Base-by-base conservation (phyloP, 345 rosid species). In the Salix purpurea region DNA sequence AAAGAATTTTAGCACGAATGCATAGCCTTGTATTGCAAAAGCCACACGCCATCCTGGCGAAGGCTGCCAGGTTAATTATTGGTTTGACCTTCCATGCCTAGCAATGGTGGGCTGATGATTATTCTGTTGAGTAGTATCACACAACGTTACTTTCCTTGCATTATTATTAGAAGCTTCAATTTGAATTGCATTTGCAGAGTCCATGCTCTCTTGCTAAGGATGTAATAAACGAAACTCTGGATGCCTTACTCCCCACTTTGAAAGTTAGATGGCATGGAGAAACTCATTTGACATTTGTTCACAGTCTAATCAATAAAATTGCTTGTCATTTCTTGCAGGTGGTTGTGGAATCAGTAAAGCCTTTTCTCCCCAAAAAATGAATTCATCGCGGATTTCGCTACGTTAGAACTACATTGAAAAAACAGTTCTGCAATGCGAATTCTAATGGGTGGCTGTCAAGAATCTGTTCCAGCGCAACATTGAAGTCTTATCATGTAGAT, bases 291-390 rank as follows among this genome's bases (percentile, higher is more conserved):
- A 16, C 46, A 24, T 21, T 18, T 60, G 18, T 56, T 26, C 11
- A 39, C 30, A 18, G 7, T n/a, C 16, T 58, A 50, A 66, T 65
- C n/a, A 9, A 34, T 40, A 6, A 65, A 65, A 26, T 15, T 65
- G 24, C 18, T 64, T 56, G n/a, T 61, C 18, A 24, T 68, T 1
- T 26, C 8, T 77, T 68, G 34, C 81, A 81, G 84, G 78, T 77
- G 44, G 81, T 74, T 12, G 84, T 81, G 16, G 80, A 81, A 69
- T 81, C 81, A n/a, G 37, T 81, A 4, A 77, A 77, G 50, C 75
- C 81, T 14, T 69, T 62, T n/a, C 77, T 81, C 32, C 30, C 72
- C 67, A 81, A 23, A 65, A 81, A 46, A 66, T 81, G 74, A 81
- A 60, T 34, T 52, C 67, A 34, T 19, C 32, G 0, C 54, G 6